Percentiles rank a stretch among this genome's conserved stretches.
Evolutionary conservation across 1,284 basidiomycete species (phyloP).

Genomic region (Phaffia rhodozyma): DNA sequence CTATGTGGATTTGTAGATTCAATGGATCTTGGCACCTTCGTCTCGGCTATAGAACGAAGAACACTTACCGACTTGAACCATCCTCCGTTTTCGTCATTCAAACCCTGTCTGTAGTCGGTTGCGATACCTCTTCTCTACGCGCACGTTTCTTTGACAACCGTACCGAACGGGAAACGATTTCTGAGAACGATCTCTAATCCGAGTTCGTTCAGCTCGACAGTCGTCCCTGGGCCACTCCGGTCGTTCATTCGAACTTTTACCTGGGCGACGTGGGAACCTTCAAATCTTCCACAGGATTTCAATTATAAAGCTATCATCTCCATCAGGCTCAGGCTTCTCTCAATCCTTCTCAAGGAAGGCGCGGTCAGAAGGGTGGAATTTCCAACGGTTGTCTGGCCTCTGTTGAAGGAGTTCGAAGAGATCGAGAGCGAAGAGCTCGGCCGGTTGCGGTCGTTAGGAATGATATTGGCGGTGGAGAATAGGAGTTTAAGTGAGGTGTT

Average conservation of each 20-base stretch:
- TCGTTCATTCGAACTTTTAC: neutral
- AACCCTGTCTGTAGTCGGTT: neutral
- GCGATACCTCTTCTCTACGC: constrained; percentile 3
- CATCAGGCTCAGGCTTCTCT: neutral
- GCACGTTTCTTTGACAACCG: neutral
- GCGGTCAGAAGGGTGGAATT: neutral
- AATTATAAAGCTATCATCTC: neutral
- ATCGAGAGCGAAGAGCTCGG: neutral
- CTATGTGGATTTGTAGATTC: no score
- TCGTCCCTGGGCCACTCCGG: neutral
- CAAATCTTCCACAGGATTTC: neutral
- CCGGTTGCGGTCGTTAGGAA: neutral
- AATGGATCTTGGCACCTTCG: no score
- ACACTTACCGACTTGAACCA: no score
- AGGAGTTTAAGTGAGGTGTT: neutral
- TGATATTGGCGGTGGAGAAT: constrained; percentile 10
- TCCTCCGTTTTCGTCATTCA: no score
- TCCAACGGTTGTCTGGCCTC: constrained; percentile 1
- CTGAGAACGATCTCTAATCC: neutral
- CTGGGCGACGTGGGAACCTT: constrained; percentile 2
- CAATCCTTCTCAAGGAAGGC: neutral
- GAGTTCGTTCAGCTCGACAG: neutral
- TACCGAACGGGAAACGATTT: no score
- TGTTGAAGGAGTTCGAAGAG: neutral
- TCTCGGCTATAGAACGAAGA: no score